Evolutionary conservation across 2,329 filamentous ascomycete species (phyloP), one percentile per base, ranked within the genome.

Genomic region (Penicillium sp.): DNA sequence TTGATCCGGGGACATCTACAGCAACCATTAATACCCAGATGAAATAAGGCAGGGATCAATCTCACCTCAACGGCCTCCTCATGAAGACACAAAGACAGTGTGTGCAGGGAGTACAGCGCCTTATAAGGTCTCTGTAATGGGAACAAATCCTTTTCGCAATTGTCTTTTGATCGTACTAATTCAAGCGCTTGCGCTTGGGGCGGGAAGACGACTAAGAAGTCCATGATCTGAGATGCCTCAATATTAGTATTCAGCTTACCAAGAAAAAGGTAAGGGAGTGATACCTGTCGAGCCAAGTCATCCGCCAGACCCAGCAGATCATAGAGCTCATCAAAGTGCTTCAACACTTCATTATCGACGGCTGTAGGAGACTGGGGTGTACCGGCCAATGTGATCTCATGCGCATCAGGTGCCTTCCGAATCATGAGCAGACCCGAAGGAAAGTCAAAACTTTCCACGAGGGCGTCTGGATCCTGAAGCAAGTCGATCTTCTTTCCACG

Each of bases 241-340:
- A 14, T 12, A 33, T 57, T 16, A 58, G 57, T 29, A 36, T 27
- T 22, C 11, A 12, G 27, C 22, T 13, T 25, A 19, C 30, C n/a
- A n/a, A 28, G 2, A 12, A 2, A 16, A 36, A 4, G 31, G 7
- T 7, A 36, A 28, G 30, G 34, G 9, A 43, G 38, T 52, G 70
- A 58, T 75, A 86, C 84, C 75, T 88, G 83, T 62, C 80, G 75
- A 6, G 87, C 83, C 35, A 89, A 73, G 41, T 74, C 76, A 50
- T 91, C 84, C 37, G 88, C 80, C 72, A 91, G 80, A 55, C 83
- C 82, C 46, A 97, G 77, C 61, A 92, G 87, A 36, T 82, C 80
- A 78, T 93, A 95, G 19, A 99, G 72, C 53, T 92, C 84, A 46
- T 88, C 80, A 62, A 95, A 95, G 67, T 95, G 88, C 49, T 83